Conservation (phyloP, 495 filamentous ascomycete species). For the Annulohypoxylon maeteangense region DNA sequence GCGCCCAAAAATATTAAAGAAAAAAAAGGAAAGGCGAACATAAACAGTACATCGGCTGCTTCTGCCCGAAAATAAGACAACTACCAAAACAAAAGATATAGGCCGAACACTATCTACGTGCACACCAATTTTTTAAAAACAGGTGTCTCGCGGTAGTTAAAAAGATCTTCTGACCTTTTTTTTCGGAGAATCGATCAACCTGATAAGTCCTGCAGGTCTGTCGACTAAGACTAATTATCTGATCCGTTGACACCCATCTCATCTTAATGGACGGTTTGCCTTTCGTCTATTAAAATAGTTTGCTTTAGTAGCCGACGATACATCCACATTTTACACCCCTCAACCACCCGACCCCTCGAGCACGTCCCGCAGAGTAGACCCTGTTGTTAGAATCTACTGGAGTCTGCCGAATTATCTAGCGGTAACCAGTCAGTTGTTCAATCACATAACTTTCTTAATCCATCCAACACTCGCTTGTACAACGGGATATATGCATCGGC, state of each 20-base stretch:
- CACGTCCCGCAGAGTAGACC: slow-evolving; percentile 29
- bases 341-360: slow-evolving; percentile 36
- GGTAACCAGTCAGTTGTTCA: slow-evolving; percentile 33
- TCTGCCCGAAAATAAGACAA: slow-evolving; percentile 39
- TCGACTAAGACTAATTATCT: slow-evolving; percentile 35
- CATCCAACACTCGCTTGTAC: slow-evolving; percentile 21
- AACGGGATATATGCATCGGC: slow-evolving; percentile 40
- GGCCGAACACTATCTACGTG: not conserved
- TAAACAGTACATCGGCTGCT: slow-evolving; percentile 38
- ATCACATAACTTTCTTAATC: slow-evolving; percentile 16
- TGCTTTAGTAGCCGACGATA: slow-evolving; percentile 36
- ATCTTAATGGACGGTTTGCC: slow-evolving; percentile 30
- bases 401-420: slow-evolving; percentile 15
- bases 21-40: slow-evolving; percentile 18
- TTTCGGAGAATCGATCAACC: slow-evolving; percentile 16
- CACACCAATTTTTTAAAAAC: slow-evolving; percentile 18
- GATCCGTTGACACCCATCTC: slow-evolving; percentile 34
- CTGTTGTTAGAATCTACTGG: slow-evolving; percentile 4
- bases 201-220: slow-evolving; percentile 27
- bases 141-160: slow-evolving; percentile 8
- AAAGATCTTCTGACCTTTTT: not conserved
- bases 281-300: slow-evolving; percentile 32
- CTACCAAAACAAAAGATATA: slow-evolving; percentile 20
- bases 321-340: slow-evolving; percentile 18
- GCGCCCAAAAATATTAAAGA: slow-evolving; percentile 31